These are phyloP conservation scores for Serendipita sp. DNA, from an alignment of 768 basidiomycete genomes.

Conservation along the genomic window DNA sequence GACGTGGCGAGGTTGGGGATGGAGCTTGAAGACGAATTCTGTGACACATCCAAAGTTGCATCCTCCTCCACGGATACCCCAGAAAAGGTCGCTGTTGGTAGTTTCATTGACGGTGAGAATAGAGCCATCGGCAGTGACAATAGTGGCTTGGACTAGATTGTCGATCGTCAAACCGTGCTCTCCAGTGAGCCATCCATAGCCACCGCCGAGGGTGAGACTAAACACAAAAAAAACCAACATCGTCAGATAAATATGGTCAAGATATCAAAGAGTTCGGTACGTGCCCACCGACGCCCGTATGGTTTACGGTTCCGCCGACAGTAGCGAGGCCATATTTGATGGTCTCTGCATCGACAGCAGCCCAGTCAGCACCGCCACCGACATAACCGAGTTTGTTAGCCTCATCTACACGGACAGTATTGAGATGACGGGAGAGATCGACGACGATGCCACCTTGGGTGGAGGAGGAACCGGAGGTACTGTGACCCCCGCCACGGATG, in stretches of 20 bases:
- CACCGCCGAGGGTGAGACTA: conserved; percentile 13
- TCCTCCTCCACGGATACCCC: conserved; percentile 17
- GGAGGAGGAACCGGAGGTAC: conserved; percentile 5
- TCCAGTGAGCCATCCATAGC: conserved; percentile 16
- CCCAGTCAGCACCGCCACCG: conserved; percentile 11
- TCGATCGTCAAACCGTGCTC: conserved; percentile 31
- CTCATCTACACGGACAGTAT: conserved; percentile 3
- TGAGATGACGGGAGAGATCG: conserved; percentile 6
- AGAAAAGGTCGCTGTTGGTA: conserved; percentile 31
- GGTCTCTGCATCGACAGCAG: conserved; percentile 9
- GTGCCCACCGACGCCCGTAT: conserved; percentile 11
- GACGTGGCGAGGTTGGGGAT: conserved; percentile 8
- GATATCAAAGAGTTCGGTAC: not conserved
- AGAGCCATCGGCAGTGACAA: conserved; percentile 32
- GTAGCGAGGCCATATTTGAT: conserved; percentile 11
- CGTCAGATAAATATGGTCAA: no score
- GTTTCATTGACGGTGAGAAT: conserved; percentile 20
- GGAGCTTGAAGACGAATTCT: conserved; percentile 9
- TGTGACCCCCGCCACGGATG: conserved; percentile 10
- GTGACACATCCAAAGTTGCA: conserved; percentile 11
- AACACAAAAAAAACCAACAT: not conserved
- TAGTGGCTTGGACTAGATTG: conserved; percentile 23
- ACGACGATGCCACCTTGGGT: conserved; percentile 10
- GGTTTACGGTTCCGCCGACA: conserved; percentile 11
- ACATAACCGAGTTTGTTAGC: not conserved